A percentile compares a stretch with the other conserved stretches of the same genome.
These are phyloP conservation scores for Euphorbia corollata DNA, from an alignment of 441 rosid genomes.

Conservation along the genomic window DNA sequence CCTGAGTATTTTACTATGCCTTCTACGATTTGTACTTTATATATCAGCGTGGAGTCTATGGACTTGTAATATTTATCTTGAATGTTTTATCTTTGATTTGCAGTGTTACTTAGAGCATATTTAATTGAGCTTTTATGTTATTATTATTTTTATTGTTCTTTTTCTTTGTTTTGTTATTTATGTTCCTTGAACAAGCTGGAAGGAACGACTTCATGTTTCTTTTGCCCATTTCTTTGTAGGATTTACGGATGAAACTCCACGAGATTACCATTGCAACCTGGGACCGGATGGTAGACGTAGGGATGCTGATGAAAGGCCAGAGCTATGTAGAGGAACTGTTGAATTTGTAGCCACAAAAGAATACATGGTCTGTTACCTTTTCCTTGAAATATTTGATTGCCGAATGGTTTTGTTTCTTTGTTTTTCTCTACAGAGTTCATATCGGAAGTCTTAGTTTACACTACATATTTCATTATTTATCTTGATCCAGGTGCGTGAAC, in stretches of 20 bases:
- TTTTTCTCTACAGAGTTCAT: not conserved
- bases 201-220: conserved; percentile 16
- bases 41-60: not conserved
- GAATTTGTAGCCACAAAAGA: conserved; percentile 89
- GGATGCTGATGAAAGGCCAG: conserved; percentile 97
- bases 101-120: conserved; percentile 1
- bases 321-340: conserved; percentile 86
- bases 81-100: not conserved
- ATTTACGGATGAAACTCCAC: conserved; percentile 83
- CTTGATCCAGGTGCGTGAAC: conserved; percentile 74
- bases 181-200: conserved; percentile 11
- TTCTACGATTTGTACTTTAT: not conserved
- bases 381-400: conserved; percentile 14
- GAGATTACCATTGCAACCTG: conserved; percentile 90
- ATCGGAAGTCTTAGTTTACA: not conserved
- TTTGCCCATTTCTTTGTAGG: conserved; percentile 38
- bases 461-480: conserved; percentile 7
- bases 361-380: conserved; percentile 56
- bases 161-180: conserved; percentile 1
- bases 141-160: not conserved
- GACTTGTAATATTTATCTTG: conserved; percentile 7
- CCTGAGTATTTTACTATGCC: not conserved
- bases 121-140: conserved; percentile 3
- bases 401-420: not conserved
- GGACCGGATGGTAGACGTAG: conserved; percentile 98